Base-by-base conservation (phyloP, 495 filamentous ascomycete genomes). In the Lentithecium fluviatile region DNA sequence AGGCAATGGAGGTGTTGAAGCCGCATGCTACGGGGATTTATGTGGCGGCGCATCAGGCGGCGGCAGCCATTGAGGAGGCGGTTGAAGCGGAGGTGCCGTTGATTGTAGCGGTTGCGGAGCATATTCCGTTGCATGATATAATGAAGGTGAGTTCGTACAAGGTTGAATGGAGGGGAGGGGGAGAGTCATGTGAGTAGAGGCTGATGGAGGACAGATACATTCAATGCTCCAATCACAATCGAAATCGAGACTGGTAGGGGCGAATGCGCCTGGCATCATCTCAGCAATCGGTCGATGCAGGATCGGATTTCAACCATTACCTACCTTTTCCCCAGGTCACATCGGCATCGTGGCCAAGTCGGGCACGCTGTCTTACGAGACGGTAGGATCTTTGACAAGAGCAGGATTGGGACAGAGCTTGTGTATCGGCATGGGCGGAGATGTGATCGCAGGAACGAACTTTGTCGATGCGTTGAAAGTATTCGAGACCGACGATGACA, bases 211-310 rank as follows among this genome's bases (percentile, higher is more conserved):
- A n/a, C 48, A 87, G 83, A 84, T 95, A 47, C 84, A 89, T 55
- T 86, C 84, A 1, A 89, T 95, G 29, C 78, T 96, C 0, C 81
- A 84, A 58, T 88, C 88, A 0, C 92, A 97, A 69, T 90, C 86
- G 1, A 88, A 81, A 61, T 92, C 85, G 2, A 80, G 90, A 34
- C 79, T 96, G 0, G 87, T 96, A 2, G 91, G 91, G 10, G 85
- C 91, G 3, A 96, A 96, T 67, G 88, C 86, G 17, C 90, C 92
- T 0, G 91, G 92, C 0, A 94, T 96, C 52, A 93, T 96, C 42
- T 91, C 91, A 17, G 83, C 89, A 0, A 81, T 87, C 46, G 89
- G 87, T 0, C 85, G 80, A 67, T 95, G 91, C 67, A 83, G 90
- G 40, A 92, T 95, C 66, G 89, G 91, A 0, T 94, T 95, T 69